Conservation (phyloP, 2,329 filamentous ascomycete genomes). For the Aureobasidium sp. region DNA sequence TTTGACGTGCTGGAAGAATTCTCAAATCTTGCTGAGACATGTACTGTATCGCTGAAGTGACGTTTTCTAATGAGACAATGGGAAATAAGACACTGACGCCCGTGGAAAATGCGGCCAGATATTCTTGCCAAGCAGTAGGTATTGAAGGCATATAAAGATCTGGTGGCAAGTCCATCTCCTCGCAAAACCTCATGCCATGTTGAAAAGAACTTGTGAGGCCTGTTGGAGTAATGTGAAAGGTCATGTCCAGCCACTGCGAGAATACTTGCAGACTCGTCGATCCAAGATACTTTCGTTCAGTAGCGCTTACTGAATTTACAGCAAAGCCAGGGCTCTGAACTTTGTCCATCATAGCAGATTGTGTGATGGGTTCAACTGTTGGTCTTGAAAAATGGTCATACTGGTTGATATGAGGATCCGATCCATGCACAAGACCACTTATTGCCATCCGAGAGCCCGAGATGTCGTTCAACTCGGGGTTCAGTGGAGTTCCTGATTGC, state of each 20-base stretch:
- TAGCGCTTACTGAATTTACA: background rate
- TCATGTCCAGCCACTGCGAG: conserved; percentile 18
- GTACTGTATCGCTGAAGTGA: background rate
- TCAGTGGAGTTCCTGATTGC: background rate
- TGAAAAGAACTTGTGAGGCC: conserved; percentile 3
- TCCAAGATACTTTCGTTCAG: conserved; percentile 15
- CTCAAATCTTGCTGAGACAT: background rate
- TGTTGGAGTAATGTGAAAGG: conserved; percentile 1
- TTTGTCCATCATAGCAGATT: background rate
- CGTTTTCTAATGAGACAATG: background rate
- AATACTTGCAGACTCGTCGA: conserved; percentile 17
- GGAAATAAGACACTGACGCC: background rate
- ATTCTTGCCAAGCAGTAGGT: background rate
- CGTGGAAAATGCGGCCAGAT: background rate
- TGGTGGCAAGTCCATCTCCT: conserved; percentile 5
- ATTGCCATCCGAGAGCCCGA: background rate
- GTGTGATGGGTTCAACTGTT: background rate
- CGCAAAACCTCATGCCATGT: conserved; percentile 14
- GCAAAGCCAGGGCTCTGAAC: background rate
- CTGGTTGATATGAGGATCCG: background rate
- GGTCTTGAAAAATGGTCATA: background rate
- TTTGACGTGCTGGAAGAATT: background rate
- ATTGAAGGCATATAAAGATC: background rate
- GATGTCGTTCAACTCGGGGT: background rate
- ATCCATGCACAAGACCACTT: background rate